These are phyloP conservation scores for Deakozyma indianensis DNA, from an alignment of 805 yeast genomes.

Conservation along the genomic window DNA sequence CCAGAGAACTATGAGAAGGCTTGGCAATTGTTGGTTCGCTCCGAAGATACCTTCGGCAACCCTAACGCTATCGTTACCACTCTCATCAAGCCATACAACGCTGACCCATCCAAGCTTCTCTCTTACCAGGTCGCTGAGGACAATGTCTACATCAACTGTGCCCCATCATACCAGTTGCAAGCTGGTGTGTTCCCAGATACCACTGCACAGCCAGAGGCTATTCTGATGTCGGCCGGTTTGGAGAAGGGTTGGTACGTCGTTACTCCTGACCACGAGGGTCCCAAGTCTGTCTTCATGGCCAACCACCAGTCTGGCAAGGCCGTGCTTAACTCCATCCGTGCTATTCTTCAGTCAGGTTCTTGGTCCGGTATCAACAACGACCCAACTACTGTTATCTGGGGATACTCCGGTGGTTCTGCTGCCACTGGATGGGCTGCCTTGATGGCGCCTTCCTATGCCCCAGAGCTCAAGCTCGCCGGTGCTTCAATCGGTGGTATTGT, in stretches of 20 bases:
- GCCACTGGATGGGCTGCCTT: slow-evolving; percentile 16
- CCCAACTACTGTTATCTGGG: slow-evolving; percentile 13
- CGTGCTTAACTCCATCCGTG: slow-evolving; percentile 17
- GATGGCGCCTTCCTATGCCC: slow-evolving; percentile 11
- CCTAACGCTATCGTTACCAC: slow-evolving; percentile 17
- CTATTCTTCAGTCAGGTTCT: slow-evolving; percentile 8
- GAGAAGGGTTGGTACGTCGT: slow-evolving; percentile 11
- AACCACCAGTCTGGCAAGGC: slow-evolving; percentile 15
- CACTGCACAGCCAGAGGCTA: slow-evolving; percentile 1
- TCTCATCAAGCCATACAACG: slow-evolving; percentile 13
- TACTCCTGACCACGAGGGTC: slow-evolving; percentile 16
- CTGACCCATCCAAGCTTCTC: slow-evolving; percentile 8
- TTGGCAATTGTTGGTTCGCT: slow-evolving; percentile 13
- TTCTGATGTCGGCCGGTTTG: slow-evolving; percentile 3
- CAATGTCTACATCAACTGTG: slow-evolving; percentile 10
- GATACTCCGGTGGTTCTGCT: slow-evolving; percentile 16
- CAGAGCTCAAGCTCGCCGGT: slow-evolving; percentile 12
- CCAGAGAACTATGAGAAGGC: slow-evolving; percentile 7
- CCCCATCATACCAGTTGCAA: slow-evolving; percentile 13
- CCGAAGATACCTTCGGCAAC: slow-evolving; percentile 14
- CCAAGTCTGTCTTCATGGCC: slow-evolving; percentile 11
- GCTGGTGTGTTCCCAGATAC: slow-evolving; percentile 7
- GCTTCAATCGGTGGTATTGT: slow-evolving; percentile 14
- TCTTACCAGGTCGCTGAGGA: slow-evolving; percentile 14
- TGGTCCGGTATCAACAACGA: slow-evolving; percentile 7